A percentile compares a stretch with the other conserved stretches of the same genome.
These are phyloP conservation scores for Zygosaccharomyces pseudobailii DNA, from an alignment of 1,139 yeast genomes.

Conservation along the genomic window DNA sequence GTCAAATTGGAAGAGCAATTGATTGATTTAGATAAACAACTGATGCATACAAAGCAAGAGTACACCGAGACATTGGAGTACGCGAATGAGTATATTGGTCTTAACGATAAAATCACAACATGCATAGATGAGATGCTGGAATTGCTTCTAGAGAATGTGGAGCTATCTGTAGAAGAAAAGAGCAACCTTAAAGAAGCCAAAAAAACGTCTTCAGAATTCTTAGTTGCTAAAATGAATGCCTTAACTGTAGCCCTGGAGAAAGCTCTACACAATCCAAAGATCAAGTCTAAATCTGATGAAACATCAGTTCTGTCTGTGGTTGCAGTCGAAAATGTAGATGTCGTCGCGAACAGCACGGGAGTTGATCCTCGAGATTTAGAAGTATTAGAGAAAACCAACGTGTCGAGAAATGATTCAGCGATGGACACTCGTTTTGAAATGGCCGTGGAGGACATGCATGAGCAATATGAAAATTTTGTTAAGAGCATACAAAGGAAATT, in stretches of 20 bases:
- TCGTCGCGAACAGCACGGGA: constrained; percentile 15
- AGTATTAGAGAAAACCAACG: not conserved
- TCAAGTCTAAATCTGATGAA: not conserved
- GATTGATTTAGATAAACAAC: constrained; percentile 24
- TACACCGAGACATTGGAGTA: constrained; percentile 32
- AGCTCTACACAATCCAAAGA: constrained; percentile 13
- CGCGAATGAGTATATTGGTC: constrained; percentile 29
- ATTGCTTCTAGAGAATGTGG: constrained; percentile 19
- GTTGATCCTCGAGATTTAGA: constrained; percentile 3
- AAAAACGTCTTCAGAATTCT: constrained; percentile 27
- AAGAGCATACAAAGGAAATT: constrained; percentile 24
- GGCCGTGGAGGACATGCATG: constrained; percentile 28
- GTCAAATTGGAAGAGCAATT: constrained; percentile 24
- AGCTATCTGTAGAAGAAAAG: constrained; percentile 29
- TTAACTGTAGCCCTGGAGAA: constrained; percentile 27
- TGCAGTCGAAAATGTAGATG: not conserved
- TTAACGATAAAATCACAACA: constrained; percentile 31
- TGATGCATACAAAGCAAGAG: constrained; percentile 25
- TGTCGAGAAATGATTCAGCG: constrained; percentile 9
- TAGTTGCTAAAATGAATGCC: constrained; percentile 35
- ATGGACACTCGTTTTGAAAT: constrained; percentile 27
- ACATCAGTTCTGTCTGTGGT: not conserved
- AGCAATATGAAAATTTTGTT: constrained; percentile 30
- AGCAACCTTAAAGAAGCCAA: constrained; percentile 30
- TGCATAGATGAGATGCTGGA: constrained; percentile 31